Evolutionary conservation across 306 rosid species (phyloP).

Genomic region (Prinsepia uniflora): DNA sequence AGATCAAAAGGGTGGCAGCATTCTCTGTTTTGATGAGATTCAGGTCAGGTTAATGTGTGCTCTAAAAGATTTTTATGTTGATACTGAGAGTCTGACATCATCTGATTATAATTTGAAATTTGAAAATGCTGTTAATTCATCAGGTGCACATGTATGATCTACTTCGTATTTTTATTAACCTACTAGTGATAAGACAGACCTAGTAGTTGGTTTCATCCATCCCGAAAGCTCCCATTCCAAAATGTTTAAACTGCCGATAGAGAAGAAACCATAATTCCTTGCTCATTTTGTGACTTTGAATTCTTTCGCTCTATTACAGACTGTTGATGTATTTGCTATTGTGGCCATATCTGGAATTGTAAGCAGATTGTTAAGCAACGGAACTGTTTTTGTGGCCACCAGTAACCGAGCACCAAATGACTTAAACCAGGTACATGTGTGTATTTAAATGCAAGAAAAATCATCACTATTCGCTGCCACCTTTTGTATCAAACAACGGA

Average conservation of each 20-base stretch:
- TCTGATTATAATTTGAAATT: background rate
- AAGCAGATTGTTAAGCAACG: conserved; percentile 82
- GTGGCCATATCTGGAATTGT: conserved; percentile 99
- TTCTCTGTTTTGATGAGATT: conserved; percentile 96
- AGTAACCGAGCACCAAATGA: conserved; percentile 92
- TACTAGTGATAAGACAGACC: background rate
- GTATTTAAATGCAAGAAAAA: conserved; percentile 1
- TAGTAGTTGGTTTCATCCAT: background rate
- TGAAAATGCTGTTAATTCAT: background rate
- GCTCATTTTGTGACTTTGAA: conserved; percentile 26
- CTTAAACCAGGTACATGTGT: conserved; percentile 62
- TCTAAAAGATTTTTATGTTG: background rate
- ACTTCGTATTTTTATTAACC: background rate
- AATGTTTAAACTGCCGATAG: background rate
- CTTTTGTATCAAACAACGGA: background rate
- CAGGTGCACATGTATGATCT: background rate
- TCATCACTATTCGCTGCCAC: conserved; percentile 1
- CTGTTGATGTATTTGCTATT: conserved; percentile 99
- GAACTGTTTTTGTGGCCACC: conserved; percentile 92
- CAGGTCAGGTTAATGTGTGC: conserved; percentile 48
- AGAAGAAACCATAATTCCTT: background rate
- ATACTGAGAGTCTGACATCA: background rate
- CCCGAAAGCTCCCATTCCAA: background rate
- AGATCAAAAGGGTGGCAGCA: conserved; percentile 68
- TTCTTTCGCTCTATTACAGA: conserved; percentile 62